phyloP scores from a whole-genome alignment of 495 filamentous ascomycete genomes.

The Aspergillus steynii region DNA sequence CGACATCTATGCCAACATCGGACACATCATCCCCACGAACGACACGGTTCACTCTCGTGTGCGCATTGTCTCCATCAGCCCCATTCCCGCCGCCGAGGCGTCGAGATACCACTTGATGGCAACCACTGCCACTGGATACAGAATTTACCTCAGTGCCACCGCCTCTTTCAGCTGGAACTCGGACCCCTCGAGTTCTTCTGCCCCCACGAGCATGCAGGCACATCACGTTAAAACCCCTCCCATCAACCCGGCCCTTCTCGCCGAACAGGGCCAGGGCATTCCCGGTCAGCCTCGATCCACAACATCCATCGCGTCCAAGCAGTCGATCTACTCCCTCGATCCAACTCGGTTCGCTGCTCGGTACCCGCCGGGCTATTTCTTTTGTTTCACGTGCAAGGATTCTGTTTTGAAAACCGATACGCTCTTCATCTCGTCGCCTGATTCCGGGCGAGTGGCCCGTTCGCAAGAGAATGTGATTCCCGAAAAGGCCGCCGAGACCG shows the following conservation, averaged over 20 bases:
- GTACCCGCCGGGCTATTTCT: constrained; percentile 87
- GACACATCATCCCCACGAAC: constrained; percentile 72
- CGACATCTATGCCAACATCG: constrained; percentile 64
- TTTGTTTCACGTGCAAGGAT: constrained; percentile 69
- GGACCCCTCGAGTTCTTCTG: constrained; percentile 52
- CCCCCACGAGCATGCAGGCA: constrained; percentile 95
- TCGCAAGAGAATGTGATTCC: constrained; percentile 52
- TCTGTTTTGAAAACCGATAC: constrained; percentile 53
- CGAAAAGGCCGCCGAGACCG: constrained; percentile 64
- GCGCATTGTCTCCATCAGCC: constrained; percentile 77
- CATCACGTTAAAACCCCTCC: constrained; percentile 95
- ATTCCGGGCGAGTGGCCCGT: constrained; percentile 74
- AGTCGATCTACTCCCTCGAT: constrained; percentile 48
- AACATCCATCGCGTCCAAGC: constrained; percentile 28
- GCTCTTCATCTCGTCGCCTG: constrained; percentile 83
- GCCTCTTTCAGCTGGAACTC: constrained; percentile 67
- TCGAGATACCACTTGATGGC: constrained; percentile 85
- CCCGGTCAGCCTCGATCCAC: constrained; percentile 30
- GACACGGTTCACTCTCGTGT: constrained; percentile 67
- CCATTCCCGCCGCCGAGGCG: constrained; percentile 78
- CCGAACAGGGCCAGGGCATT: constrained; percentile 28
- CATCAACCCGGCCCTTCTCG: constrained; percentile 33
- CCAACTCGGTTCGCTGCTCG: constrained; percentile 60
- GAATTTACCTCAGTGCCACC: constrained; percentile 89
- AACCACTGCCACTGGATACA: constrained; percentile 84